Base-by-base conservation (phyloP, 2,329 filamentous ascomycete genomes). In the Cladosporium halotolerans region DNA sequence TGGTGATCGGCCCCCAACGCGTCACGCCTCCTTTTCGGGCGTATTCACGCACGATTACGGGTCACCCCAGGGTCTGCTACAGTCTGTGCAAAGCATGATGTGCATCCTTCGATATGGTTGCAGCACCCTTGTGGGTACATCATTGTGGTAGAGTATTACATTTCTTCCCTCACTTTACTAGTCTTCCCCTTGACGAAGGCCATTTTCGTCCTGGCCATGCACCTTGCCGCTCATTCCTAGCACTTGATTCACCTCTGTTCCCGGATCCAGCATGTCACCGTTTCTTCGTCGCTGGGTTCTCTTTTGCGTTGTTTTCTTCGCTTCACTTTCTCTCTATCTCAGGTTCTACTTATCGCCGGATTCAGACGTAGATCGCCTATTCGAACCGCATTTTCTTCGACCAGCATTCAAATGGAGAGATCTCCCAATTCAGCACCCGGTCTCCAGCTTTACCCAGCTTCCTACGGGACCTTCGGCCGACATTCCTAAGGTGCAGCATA, bases 401-500 rank as follows among this genome's bases (percentile, higher is more conserved):
- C 61, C 56, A 19, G 58, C 57, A 44, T 67, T 68, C 56, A 58
- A 53, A 55, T 70, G 67, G 67, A 60, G 59, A 41, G 57, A 66
- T 44, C 46, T 68, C 4, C 58, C 58, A 11, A 58, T 60, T 38
- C 58, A 58, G 19, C 96, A 88, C 70, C 91, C 93, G 1, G 72
- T 96, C 2, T 80, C 83, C 55, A 82, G 84, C 16, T 73, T 93
- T 55, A 90, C 89, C 55, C 73, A 76, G 34, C 76, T 96, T 39
- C 92, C 92, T 1, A 84, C 82, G 2, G 88, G 84, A 43, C 76
- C 78, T 16, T 78, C 88, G 3, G 83, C 81, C 63, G 60, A 76
- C 2, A 85, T 96, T 18, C 89, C 89, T 3, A 81, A 77, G 63
- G 84, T 96, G 45, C 92, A 97, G 69, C 78, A 82, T 66, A 70